Base-by-base conservation (phyloP, 2,329 filamentous ascomycete species). In the Fusarium xylarioides region DNA sequence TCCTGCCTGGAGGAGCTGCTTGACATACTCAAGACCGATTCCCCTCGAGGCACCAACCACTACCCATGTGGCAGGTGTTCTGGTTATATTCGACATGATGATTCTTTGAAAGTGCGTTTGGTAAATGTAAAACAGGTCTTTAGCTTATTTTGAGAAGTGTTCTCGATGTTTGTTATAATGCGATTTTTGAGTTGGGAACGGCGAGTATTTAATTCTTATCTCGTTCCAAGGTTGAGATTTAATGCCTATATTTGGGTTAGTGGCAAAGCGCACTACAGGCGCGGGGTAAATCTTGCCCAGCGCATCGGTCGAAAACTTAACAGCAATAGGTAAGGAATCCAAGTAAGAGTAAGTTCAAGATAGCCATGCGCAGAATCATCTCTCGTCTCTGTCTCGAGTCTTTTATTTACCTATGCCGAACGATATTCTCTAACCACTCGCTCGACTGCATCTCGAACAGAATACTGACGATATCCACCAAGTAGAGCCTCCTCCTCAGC, bases 111-210 rank as follows among this genome's bases (percentile, higher is more conserved):
- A 21, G 18, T 4, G 8, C 7, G 7, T 16, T 23, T 6, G 7
- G 7, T 6, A 3, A 7, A 19, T 19, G 1, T 10, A 8, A 2
- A 10, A 6, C 2, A 4, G 1, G 11, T 4, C 5, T 12, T 26
- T 4, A 1, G 18, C n/a, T n/a, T n/a, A n/a, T n/a, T n/a, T n/a
- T n/a, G 7, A 14, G 8, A 49, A 30, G 4, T n/a, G 4, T 21
- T 16, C 8, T 32, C n/a, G 3, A 32, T 32, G 15, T n/a, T 49
- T 11, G 0, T 30, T 11, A 10, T 19, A 0, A 19, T 19, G 26
- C 26, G 26, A 26, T 26, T 4, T 26, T 26, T 26, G 6, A 26
- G 26, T 26, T 26, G 6, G 26, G 26, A 26, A 26, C 26, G 26
- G 12, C 49, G 9, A 53, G 49, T 53, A 53, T 26, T 53, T 37